phyloP scores from a whole-genome alignment of 768 basidiomycete species.

The Suillus variegatus region DNA sequence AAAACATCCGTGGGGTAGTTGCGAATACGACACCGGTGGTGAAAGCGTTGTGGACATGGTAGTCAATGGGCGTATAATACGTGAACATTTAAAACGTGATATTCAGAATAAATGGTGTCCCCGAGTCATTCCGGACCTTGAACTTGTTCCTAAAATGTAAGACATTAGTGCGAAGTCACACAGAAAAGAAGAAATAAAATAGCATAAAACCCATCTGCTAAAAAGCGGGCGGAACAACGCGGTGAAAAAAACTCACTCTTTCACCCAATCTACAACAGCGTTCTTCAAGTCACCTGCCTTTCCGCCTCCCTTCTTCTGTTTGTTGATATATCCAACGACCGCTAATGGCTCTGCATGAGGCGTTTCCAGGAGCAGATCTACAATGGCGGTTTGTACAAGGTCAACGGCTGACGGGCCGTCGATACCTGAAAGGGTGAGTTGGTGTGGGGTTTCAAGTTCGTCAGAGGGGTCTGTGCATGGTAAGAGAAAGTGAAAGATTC shows the following conservation, averaged over 20 bases:
- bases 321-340: slow-evolving; percentile 10
- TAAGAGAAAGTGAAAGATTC: neutral
- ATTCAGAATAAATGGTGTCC: slow-evolving; percentile 10
- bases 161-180: neutral
- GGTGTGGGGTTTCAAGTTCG: neutral
- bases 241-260: slow-evolving; percentile 16
- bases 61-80: neutral
- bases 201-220: neutral
- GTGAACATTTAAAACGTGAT: slow-evolving; percentile 14
- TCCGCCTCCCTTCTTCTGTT: slow-evolving; percentile 15
- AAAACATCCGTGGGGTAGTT: neutral
- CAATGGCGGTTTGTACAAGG: slow-evolving; percentile 1
- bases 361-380: neutral
- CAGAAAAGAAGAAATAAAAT: neutral
- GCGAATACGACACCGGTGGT: neutral
- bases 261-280: slow-evolving; percentile 12
- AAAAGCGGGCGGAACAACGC: neutral
- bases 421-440: slow-evolving; percentile 7
- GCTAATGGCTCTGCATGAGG: neutral
- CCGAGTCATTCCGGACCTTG: neutral
- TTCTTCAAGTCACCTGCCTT: slow-evolving; percentile 9
- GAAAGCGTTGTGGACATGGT: too few relatives aligned
- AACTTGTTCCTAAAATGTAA: slow-evolving; percentile 23
- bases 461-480: neutral
- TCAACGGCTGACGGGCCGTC: neutral